Evolutionary conservation across 768 basidiomycete species (phyloP).

Genomic region (Boletus sp.): DNA sequence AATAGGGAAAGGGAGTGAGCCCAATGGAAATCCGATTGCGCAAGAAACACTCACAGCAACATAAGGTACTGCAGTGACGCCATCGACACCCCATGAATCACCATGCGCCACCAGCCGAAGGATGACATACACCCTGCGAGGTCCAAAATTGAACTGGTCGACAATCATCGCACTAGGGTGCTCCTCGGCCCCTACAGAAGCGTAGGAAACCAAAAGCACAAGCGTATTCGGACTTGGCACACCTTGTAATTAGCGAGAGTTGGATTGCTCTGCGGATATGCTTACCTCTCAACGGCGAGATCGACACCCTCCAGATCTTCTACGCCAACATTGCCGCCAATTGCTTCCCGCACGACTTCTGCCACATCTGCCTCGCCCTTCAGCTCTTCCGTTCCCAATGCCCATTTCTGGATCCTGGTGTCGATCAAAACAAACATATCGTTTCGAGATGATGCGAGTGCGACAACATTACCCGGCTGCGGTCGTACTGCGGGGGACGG

Average conservation of each 20-base stretch:
- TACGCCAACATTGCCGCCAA: constrained; percentile 45
- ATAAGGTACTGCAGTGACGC: constrained; percentile 64
- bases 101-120: constrained; percentile 40
- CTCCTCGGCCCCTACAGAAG: constrained; percentile 47
- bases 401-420: constrained; percentile 68
- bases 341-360: constrained; percentile 43
- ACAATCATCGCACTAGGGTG: constrained; percentile 32
- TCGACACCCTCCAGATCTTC: constrained; percentile 77
- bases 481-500: constrained; percentile 39
- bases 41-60: constrained; percentile 55
- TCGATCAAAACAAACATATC: constrained; percentile 71
- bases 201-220: constrained; percentile 66
- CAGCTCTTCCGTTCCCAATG: constrained; percentile 53
- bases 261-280: neutral
- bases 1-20: neutral
- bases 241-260: constrained; percentile 1
- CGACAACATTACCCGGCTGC: constrained; percentile 60
- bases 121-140: constrained; percentile 66
- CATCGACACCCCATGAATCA: constrained; percentile 29
- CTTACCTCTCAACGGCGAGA: constrained; percentile 58
- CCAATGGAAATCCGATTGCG: neutral
- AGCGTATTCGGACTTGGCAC: constrained; percentile 48
- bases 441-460: constrained; percentile 53
- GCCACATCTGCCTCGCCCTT: constrained; percentile 56
- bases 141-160: constrained; percentile 40